Evolutionary conservation across 164 flowering plant species (phyloP).

Genomic region (Vitis amurensis): DNA sequence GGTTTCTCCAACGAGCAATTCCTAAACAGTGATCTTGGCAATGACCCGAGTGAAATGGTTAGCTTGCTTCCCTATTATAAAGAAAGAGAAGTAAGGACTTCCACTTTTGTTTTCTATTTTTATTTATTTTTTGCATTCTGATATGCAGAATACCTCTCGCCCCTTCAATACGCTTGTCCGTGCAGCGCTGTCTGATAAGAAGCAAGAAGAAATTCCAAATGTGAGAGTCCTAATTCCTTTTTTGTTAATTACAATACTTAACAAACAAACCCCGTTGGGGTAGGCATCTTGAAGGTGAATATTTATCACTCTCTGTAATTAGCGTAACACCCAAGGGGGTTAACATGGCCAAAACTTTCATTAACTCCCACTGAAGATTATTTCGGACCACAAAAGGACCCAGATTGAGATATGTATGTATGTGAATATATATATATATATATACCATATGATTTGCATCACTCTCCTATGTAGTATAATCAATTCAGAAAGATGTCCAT

Average conservation of each 20-base stretch:
- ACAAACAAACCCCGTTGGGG: no score
- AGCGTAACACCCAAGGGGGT: background rate
- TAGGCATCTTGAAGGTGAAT: background rate
- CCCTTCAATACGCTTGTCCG: slow-evolving; percentile 64
- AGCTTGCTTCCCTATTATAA: slow-evolving; percentile 27
- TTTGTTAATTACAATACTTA: no score
- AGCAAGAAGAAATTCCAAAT: slow-evolving; percentile 84
- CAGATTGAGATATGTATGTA: no score
- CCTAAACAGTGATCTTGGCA: slow-evolving; percentile 20
- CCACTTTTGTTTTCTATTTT: background rate
- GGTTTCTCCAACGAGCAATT: slow-evolving; percentile 22
- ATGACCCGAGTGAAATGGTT: slow-evolving; percentile 62
- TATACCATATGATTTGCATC: no score
- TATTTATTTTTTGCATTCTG: slow-evolving; percentile 6
- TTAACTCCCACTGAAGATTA: no score
- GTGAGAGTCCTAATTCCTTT: slow-evolving; percentile 41
- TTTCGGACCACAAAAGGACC: no score
- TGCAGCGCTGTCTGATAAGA: slow-evolving; percentile 62
- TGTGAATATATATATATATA: no score
- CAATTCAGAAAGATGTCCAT: no score
- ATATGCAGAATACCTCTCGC: slow-evolving; percentile 46
- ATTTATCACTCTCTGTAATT: no score
- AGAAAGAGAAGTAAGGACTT: background rate
- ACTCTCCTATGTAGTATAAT: no score
- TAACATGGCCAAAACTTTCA: no score